Conservation (phyloP, 768 basidiomycete genomes). For the Mycena alexandri region DNA sequence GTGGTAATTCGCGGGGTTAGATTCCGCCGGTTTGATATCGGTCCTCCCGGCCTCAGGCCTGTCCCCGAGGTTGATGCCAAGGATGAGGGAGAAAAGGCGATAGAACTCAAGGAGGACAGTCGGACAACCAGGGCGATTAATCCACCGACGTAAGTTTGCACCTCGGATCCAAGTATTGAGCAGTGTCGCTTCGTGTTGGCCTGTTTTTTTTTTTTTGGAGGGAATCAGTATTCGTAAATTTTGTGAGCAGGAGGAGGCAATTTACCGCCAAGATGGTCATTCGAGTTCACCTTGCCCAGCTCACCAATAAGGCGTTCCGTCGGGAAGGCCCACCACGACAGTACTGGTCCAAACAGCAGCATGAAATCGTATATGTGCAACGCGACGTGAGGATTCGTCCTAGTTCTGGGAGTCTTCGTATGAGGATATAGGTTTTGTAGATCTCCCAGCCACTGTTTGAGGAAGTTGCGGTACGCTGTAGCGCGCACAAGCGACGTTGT, state of each 20-base stretch:
- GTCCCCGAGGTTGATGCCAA: conserved; percentile 23
- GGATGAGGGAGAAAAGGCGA: no score
- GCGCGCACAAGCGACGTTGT: conserved; percentile 28
- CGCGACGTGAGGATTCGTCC: conserved; percentile 17
- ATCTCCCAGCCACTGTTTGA: conserved; percentile 42
- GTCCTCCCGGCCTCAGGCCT: background rate
- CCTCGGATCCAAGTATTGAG: conserved; percentile 25
- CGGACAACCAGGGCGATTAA: conserved; percentile 37
- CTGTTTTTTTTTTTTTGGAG: no score
- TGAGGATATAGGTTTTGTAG: conserved; percentile 42
- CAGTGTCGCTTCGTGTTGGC: conserved; percentile 27
- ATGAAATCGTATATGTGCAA: no score
- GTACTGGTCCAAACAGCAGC: conserved; percentile 51
- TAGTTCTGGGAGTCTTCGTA: conserved; percentile 31
- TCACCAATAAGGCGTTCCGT: conserved; percentile 53
- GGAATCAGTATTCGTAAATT: background rate
- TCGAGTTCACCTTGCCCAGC: conserved; percentile 49
- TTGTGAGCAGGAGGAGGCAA: background rate
- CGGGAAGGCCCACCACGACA: conserved; percentile 55
- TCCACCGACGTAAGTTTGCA: conserved; percentile 37
- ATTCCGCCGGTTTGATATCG: background rate
- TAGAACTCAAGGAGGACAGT: conserved; percentile 16
- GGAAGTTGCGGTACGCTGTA: conserved; percentile 25
- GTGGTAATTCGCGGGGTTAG: conserved; percentile 1
- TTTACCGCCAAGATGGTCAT: conserved; percentile 45